phyloP scores from a whole-genome alignment of 2,329 filamentous ascomycete genomes.

The Colletotrichum lini region DNA sequence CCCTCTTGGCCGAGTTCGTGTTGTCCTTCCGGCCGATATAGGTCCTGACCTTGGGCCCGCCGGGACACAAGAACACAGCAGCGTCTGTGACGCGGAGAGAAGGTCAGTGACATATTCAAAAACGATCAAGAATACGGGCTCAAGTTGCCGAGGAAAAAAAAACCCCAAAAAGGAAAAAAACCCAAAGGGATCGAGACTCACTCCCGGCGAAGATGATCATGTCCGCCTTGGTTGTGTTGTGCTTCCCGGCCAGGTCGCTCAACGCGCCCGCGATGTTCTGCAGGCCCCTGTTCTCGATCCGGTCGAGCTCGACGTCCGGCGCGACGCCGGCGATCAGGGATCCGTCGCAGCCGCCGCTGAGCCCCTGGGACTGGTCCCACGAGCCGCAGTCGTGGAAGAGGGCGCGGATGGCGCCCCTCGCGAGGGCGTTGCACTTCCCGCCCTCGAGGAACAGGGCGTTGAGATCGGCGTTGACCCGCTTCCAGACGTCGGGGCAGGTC shows the following conservation, averaged over 20 bases:
- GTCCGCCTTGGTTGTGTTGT: conserved; percentile 65
- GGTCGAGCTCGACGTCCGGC: conserved; percentile 51
- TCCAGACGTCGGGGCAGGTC: conserved; percentile 51
- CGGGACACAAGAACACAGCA: conserved; percentile 63
- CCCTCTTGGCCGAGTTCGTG: conserved; percentile 53
- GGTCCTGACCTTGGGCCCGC: conserved; percentile 63
- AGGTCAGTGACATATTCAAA: no score
- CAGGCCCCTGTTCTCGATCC: conserved; percentile 63
- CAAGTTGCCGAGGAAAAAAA: neutral
- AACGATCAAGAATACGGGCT: no score
- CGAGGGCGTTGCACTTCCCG: conserved; percentile 55
- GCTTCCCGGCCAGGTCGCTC: conserved; percentile 53
- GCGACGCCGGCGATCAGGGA: conserved; percentile 55
- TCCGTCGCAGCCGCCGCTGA: conserved; percentile 61
- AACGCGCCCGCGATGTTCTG: conserved; percentile 56
- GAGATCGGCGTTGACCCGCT: conserved; percentile 55
- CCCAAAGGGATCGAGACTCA: neutral
- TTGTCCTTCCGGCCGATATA: conserved; percentile 67
- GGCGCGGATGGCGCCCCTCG: conserved; percentile 60
- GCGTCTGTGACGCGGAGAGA: conserved; percentile 51
- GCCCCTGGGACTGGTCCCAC: conserved; percentile 54
- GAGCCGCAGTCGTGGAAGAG: conserved; percentile 64
- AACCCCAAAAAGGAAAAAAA: neutral
- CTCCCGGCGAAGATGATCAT: conserved; percentile 63
- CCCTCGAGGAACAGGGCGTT: conserved; percentile 50